Evolutionary conservation across 2,329 filamentous ascomycete species (phyloP).

Genomic region (Lecanicillium sp.): DNA sequence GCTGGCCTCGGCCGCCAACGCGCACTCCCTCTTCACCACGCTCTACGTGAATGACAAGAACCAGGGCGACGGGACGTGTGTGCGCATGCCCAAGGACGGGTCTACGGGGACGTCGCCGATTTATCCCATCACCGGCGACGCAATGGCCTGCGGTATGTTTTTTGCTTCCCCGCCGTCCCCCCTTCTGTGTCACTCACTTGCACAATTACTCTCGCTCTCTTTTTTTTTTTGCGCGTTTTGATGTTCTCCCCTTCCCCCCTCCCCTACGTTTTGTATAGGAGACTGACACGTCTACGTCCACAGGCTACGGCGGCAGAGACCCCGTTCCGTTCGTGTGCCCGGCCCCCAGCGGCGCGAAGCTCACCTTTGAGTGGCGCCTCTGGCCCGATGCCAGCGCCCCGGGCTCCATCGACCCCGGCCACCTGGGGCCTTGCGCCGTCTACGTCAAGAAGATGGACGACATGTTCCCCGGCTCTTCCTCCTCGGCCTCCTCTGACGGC

Average conservation of each 20-base stretch:
- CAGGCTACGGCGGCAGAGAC: slow-evolving; percentile 38
- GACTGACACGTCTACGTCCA: slow-evolving; percentile 13
- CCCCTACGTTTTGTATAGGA: no score
- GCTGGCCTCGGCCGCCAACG: slow-evolving; percentile 34
- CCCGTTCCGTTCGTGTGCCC: slow-evolving; percentile 45
- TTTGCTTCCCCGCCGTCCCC: not conserved
- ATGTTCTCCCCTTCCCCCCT: no score
- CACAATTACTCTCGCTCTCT: no score
- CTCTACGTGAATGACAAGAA: slow-evolving; percentile 55
- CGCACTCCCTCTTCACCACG: slow-evolving; percentile 60
- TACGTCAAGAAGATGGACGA: slow-evolving; percentile 66
- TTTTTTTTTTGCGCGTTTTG: no score
- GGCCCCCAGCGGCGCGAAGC: slow-evolving; percentile 43
- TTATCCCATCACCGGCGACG: slow-evolving; percentile 46
- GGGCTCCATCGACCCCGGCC: slow-evolving; percentile 52
- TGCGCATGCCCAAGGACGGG: slow-evolving; percentile 57
- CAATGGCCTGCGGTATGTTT: slow-evolving; percentile 64
- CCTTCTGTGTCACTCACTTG: not conserved
- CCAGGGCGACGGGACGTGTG: slow-evolving; percentile 66
- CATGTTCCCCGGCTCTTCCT: slow-evolving; percentile 40
- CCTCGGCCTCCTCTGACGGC: no score
- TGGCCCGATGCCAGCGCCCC: slow-evolving; percentile 50
- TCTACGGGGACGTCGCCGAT: slow-evolving; percentile 52
- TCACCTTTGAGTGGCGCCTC: slow-evolving; percentile 62
- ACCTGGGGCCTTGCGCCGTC: slow-evolving; percentile 65